These are phyloP conservation scores for Nicotiana knightiana DNA, from an alignment of 257 asterid genomes.

Conservation along the genomic window DNA sequence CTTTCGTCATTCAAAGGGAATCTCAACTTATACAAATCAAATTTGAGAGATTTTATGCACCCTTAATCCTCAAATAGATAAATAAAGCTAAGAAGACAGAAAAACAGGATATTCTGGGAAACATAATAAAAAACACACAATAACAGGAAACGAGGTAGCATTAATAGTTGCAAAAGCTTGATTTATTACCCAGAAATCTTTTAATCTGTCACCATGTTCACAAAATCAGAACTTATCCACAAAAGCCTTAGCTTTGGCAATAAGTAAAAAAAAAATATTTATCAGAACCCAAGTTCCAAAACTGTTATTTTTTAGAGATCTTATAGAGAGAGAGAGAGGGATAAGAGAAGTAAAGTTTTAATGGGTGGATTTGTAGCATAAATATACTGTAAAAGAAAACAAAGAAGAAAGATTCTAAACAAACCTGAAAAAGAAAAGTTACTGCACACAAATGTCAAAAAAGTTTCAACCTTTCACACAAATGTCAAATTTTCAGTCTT, in stretches of 20 bases:
- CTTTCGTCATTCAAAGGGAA: constrained; percentile 50
- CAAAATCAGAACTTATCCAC: constrained; percentile 4
- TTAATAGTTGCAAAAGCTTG: constrained; percentile 28
- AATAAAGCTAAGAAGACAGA: constrained; percentile 25
- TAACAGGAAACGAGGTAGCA: constrained; percentile 40
- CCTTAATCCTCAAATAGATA: constrained; percentile 28
- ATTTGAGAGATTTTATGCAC: constrained; percentile 41
- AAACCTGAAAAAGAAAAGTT: not conserved
- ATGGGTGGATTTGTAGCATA: not conserved
- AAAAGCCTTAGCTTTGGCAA: not conserved
- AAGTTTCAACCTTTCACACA: not conserved
- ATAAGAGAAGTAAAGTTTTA: not conserved
- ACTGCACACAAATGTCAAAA: not conserved
- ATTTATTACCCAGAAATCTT: not conserved
- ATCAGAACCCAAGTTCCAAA: not conserved
- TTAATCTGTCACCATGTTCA: constrained; percentile 1
- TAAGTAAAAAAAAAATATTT: not conserved
- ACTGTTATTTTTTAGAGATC: not conserved
- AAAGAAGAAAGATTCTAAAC: not conserved
- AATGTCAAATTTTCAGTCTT: not conserved
- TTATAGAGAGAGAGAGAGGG: not conserved
- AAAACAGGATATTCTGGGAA: constrained; percentile 28
- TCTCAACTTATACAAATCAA: constrained; percentile 40
- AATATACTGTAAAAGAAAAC: not conserved
- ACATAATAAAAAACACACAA: constrained; percentile 27